phyloP scores from a whole-genome alignment of 805 yeast species.

The Lipomyces chichibuensis region DNA sequence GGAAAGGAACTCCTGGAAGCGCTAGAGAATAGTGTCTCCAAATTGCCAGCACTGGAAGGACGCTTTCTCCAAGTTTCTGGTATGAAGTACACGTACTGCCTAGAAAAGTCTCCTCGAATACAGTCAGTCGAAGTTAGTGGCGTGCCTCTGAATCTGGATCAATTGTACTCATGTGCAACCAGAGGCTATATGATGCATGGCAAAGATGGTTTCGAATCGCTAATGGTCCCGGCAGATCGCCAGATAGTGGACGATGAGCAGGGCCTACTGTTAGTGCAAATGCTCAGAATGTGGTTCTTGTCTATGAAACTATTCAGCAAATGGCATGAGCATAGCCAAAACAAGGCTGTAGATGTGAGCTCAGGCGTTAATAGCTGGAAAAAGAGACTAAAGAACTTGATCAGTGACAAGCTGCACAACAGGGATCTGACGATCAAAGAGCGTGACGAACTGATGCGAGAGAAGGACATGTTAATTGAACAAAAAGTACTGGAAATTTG shows the following conservation, averaged over 20 bases:
- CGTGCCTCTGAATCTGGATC: slow-evolving; percentile 28
- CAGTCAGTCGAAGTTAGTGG: slow-evolving; percentile 22
- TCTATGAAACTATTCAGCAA: slow-evolving; percentile 19
- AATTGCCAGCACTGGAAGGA: slow-evolving; percentile 37
- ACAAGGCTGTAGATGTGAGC: background rate
- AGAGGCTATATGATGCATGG: slow-evolving; percentile 35
- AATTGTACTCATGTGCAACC: slow-evolving; percentile 33
- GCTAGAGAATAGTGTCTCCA: slow-evolving; percentile 36
- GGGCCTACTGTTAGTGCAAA: slow-evolving; percentile 31
- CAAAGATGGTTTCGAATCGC: slow-evolving; percentile 34
- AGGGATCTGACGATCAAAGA: background rate
- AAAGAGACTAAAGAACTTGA: background rate
- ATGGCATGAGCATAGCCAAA: slow-evolving; percentile 13
- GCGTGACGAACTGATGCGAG: slow-evolving; percentile 11
- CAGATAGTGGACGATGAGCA: slow-evolving; percentile 35
- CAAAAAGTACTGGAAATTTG: slow-evolving; percentile 17
- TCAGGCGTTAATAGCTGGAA: background rate
- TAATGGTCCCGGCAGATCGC: slow-evolving; percentile 25
- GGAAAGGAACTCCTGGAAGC: slow-evolving; percentile 32
- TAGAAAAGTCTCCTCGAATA: slow-evolving; percentile 28
- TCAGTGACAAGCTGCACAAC: background rate
- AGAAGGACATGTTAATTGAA: slow-evolving; percentile 21
- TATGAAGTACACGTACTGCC: slow-evolving; percentile 23
- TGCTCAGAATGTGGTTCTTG: slow-evolving; percentile 36
- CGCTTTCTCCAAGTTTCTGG: slow-evolving; percentile 38